phyloP scores from a whole-genome alignment of 148 eudicot genomes.

The Fallopia convolvulus region DNA sequence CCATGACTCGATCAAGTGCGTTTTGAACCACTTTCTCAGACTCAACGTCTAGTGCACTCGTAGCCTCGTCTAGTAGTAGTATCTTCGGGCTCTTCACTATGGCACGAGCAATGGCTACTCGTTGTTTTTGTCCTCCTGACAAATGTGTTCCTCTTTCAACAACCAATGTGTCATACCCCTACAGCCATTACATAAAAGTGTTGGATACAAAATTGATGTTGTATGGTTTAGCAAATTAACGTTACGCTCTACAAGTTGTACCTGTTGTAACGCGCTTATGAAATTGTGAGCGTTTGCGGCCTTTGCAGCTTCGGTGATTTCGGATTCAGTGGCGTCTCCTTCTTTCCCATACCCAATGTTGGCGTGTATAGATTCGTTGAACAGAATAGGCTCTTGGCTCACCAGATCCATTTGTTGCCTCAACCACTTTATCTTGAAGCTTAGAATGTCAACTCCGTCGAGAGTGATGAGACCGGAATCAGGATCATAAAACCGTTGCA shows the following conservation, averaged over 20 bases:
- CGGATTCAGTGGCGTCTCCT: conserved; percentile 51
- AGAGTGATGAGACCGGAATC: conserved; percentile 49
- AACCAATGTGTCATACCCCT: conserved; percentile 71
- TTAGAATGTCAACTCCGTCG: conserved; percentile 57
- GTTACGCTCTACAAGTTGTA: neutral
- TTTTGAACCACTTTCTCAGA: conserved; percentile 66
- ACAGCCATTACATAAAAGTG: conserved; percentile 8
- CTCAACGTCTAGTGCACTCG: conserved; percentile 76
- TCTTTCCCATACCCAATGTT: conserved; percentile 68
- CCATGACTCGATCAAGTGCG: conserved; percentile 60
- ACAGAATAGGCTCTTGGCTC: conserved; percentile 68
- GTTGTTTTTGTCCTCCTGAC: conserved; percentile 75
- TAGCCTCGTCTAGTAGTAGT: conserved; percentile 67
- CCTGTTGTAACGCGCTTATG: conserved; percentile 57
- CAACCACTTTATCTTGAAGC: conserved; percentile 57
- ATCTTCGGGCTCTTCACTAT: conserved; percentile 56
- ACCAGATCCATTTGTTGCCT: conserved; percentile 81
- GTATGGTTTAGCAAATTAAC: too few relatives aligned
- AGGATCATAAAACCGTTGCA: conserved; percentile 70
- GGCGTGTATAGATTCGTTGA: conserved; percentile 55
- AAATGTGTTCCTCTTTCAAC: conserved; percentile 71
- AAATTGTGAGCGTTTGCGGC: conserved; percentile 73
- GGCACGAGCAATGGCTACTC: conserved; percentile 77
- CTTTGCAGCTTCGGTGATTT: conserved; percentile 47
- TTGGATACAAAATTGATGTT: neutral